phyloP scores from a whole-genome alignment of 1,139 yeast species.

The Arxiozyma slooffiae region DNA sequence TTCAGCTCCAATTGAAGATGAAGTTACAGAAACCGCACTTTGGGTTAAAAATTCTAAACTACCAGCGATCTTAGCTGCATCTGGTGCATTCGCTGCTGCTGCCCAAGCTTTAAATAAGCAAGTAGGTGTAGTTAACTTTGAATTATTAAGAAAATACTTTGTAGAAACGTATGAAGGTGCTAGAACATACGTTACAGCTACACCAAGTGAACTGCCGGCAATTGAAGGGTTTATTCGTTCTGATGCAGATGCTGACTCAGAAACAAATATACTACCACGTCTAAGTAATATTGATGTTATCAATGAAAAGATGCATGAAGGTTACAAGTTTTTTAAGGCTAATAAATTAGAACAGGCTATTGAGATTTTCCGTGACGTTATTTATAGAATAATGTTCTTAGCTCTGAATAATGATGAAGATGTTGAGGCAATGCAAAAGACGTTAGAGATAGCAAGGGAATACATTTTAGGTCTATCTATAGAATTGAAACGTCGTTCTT shows the following conservation, averaged over 20 bases:
- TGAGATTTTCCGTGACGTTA: conserved; percentile 62
- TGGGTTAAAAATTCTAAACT: conserved; percentile 89
- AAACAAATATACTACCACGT: conserved; percentile 48
- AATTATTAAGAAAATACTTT: conserved; percentile 76
- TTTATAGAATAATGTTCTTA: conserved; percentile 64
- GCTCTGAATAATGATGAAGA: conserved; percentile 68
- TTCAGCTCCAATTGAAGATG: conserved; percentile 30
- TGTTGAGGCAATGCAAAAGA: conserved; percentile 63
- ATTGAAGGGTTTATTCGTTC: conserved; percentile 59
- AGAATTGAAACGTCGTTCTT: conserved; percentile 76
- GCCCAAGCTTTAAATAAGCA: conserved; percentile 86
- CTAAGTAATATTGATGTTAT: conserved; percentile 70
- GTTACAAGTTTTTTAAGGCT: conserved; percentile 72
- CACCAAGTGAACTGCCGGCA: conserved; percentile 61
- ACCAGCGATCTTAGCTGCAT: conserved; percentile 89
- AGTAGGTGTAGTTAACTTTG: conserved; percentile 75
- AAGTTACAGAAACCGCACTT: conserved; percentile 48
- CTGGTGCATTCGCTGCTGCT: conserved; percentile 94
- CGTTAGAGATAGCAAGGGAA: conserved; percentile 70
- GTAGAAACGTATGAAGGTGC: conserved; percentile 73
- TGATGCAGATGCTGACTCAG: conserved; percentile 41
- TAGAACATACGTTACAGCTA: conserved; percentile 65
- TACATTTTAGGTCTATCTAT: conserved; percentile 86
- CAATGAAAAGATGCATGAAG: conserved; percentile 56
- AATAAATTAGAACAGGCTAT: conserved; percentile 79